Percentiles rank a stretch among this genome's conserved stretches.
Evolutionary conservation across 495 filamentous ascomycete genomes (phyloP).

Genomic region (Penicillium herquei): DNA sequence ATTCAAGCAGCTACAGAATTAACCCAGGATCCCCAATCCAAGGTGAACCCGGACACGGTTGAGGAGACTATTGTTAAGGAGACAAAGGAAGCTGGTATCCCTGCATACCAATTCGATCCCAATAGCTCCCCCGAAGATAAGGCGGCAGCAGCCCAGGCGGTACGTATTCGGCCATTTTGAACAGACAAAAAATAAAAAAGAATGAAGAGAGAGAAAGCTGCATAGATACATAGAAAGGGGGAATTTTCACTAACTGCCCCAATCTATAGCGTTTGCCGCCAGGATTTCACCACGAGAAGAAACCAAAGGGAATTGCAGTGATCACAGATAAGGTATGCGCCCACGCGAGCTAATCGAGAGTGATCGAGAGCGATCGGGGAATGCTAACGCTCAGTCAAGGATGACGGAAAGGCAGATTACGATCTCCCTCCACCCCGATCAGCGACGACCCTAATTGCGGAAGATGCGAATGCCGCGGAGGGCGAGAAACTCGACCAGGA

Average conservation of each 20-base stretch:
- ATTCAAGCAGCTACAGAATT: conserved; percentile 58
- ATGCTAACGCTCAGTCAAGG: conserved; percentile 35
- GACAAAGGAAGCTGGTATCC: conserved; percentile 69
- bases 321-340: conserved; percentile 65
- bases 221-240: not conserved
- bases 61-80: conserved; percentile 72
- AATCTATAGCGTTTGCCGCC: conserved; percentile 53
- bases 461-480: conserved; percentile 44
- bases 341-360: not conserved
- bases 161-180: conserved; percentile 47
- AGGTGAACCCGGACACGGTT: conserved; percentile 65
- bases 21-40: conserved; percentile 63
- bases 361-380: not conserved
- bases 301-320: conserved; percentile 65
- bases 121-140: conserved; percentile 83
- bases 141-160: conserved; percentile 71
- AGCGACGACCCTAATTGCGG: conserved; percentile 55
- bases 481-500: conserved; percentile 43
- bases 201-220: conserved; percentile 4
- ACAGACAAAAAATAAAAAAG: not conserved
- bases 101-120: conserved; percentile 84
- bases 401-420: conserved; percentile 68
- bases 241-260: conserved; percentile 11
- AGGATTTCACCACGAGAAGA: conserved; percentile 63
- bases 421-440: conserved; percentile 76